Percentiles rank a stretch among this genome's conserved stretches.
Evolutionary conservation across 1,139 yeast species (phyloP).

Genomic region (Debaryomycetaceae sp.): DNA sequence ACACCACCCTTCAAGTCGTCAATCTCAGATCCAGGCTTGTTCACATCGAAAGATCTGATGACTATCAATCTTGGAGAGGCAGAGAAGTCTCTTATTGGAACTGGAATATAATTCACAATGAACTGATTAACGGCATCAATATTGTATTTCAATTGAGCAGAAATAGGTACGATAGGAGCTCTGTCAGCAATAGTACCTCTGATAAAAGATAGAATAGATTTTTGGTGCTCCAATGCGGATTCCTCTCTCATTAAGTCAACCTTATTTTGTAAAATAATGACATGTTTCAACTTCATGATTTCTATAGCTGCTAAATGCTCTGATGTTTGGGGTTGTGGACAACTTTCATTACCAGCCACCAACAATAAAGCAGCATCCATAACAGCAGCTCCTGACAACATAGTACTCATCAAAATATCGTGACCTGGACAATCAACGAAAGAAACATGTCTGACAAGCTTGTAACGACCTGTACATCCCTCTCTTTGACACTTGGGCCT

Average conservation of each 20-base stretch:
- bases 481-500: conserved; percentile 86
- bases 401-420: conserved; percentile 99
- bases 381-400: conserved; percentile 99
- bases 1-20: conserved; percentile 99
- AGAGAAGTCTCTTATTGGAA: conserved; percentile 90
- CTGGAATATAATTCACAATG: conserved; percentile 93
- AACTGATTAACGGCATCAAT: conserved; percentile 98
- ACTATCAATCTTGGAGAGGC: conserved; percentile 95
- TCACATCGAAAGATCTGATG: conserved; percentile 97
- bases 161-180: conserved; percentile 97
- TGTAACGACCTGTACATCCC: conserved; percentile 82
- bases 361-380: conserved; percentile 98
- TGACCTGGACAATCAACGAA: conserved; percentile 99
- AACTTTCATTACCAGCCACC: conserved; percentile 97
- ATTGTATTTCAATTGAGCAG: conserved; percentile 97
- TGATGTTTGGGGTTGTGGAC: conserved; percentile 99
- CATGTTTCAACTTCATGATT: conserved; percentile 97
- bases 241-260: conserved; percentile 99
- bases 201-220: conserved; percentile 85
- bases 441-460: conserved; percentile 91
- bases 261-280: conserved; percentile 93
- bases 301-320: conserved; percentile 99
- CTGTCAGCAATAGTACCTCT: conserved; percentile 99
- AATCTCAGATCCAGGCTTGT: conserved; percentile 97
- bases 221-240: conserved; percentile 91